Percentiles rank a stretch among this genome's conserved stretches.
These are phyloP conservation scores for Mycena albidolilacea DNA, from an alignment of 768 basidiomycete genomes.

Conservation along the genomic window DNA sequence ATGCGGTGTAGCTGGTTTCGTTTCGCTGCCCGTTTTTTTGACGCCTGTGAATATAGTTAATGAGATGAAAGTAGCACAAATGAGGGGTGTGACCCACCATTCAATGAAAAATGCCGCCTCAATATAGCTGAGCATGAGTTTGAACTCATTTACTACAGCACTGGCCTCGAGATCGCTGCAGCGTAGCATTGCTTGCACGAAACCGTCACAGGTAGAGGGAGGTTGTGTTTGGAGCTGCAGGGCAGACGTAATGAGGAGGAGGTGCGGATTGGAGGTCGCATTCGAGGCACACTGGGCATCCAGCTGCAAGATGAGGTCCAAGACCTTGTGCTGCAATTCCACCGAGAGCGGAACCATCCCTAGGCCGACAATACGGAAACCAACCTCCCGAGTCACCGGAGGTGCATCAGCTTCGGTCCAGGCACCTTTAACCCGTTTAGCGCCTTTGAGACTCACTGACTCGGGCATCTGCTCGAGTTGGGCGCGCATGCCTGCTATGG, in stretches of 20 bases:
- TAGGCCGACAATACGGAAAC: neutral
- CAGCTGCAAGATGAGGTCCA: neutral
- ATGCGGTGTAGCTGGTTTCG: neutral
- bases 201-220: neutral
- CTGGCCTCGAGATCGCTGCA: neutral
- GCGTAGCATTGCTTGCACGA: neutral
- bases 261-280: no score
- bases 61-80: neutral
- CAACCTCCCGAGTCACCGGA: neutral
- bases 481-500: no score
- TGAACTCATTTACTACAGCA: neutral
- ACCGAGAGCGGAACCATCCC: neutral
- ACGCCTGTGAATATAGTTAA: neutral
- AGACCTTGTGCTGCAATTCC: neutral
- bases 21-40: neutral
- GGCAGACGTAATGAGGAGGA: neutral
- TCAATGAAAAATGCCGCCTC: constrained; percentile 15
- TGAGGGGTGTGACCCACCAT: neutral
- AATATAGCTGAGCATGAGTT: constrained; percentile 3
- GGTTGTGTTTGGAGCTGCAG: neutral
- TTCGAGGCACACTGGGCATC: no score
- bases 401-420: neutral
- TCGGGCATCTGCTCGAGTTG: neutral
- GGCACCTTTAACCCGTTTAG: neutral
- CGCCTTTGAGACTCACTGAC: neutral